Evolutionary conservation across 352 stramenopile species (phyloP), one percentile per base, ranked within the genome.

Genomic region (Thraustochytrium sp.): DNA sequence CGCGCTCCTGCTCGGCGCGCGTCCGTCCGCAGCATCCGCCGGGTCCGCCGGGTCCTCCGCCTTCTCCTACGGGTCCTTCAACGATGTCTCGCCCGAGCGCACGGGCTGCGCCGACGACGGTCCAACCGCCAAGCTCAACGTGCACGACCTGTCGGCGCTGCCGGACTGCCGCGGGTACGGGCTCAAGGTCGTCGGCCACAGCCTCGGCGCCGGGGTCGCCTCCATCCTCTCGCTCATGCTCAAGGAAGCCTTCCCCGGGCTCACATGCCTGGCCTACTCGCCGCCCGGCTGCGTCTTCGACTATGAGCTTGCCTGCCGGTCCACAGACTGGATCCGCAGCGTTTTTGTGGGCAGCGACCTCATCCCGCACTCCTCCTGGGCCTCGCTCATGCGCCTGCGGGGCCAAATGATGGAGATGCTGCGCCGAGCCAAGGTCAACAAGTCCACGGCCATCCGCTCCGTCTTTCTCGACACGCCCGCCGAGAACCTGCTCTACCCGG

Each of bases 301-400:
- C 13, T 91, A 87, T 86, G 83, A 88, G 29, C 64, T 92, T 56
- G 90, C 90, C 5, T 89, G 74, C 3, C 63, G 85, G 23, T 92
- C 88, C 46, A 85, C 88, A 44, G 56, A 86, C 38, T 94, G 89
- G 78, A 87, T 89, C 8, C 89, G 86, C 44, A 88, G 84, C n/a
- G 91, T 92, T 84, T 85, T 93, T 44, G 84, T 93, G 37, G 89
- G 92, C 80, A 91, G 85, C 1, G 90, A 94, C 85, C 86, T 94
- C 78, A 89, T 94, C 36, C 89, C 90, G 31, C 82, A 90, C 9
- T 82, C 92, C 42, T 92, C 88, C 29, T 77, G 91, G 21, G 65
- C 89, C 9, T 88, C 88, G n/a, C 89, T 94, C 86, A 87, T 91
- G 55, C 68, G 87, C 31, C 74, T 93, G n/a, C 80, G 90, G n/a